Base-by-base conservation (phyloP, 352 stramenopile species). In the Pythium brachiatum region DNA sequence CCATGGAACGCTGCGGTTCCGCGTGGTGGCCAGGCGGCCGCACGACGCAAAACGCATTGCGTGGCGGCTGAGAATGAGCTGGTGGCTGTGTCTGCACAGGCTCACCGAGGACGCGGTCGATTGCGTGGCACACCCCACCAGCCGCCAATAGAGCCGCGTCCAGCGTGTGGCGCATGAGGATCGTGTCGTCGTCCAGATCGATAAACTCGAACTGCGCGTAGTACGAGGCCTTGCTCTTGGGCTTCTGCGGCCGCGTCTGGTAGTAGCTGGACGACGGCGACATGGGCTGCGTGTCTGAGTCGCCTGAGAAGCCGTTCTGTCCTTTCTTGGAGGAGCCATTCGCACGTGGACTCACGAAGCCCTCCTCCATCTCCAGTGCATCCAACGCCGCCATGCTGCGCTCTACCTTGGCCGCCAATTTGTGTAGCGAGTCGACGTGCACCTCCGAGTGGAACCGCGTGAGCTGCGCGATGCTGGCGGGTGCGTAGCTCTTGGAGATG, bases 11-110 rank as follows among this genome's bases (percentile, higher is more conserved):
- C 18, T 74, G 36, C 29, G 73, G 68, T 31, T 88, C 89, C 15
- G 88, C 88, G 73, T 97, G 89, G 64, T 97, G 89, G 21, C 89
- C 89, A 15, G 88, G 88, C 54, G 88, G 88, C 36, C 88, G 70
- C 31, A 91, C 75, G 11, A 87, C 48, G 7, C 84, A 85, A 44
- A 91, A 73, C 18, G 71, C 84, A 43, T 75, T 78, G 38, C 93
- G 21, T 66, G 21, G 29, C 12, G 12, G n/a, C 23, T 11, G 29
- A 23, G 8, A 6, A 9, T n/a, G 65, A 88, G 53, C 0, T 89
- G 79, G 0, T 88, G 86, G 11, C 57, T 0, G 4, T 27, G 18
- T 16, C 15, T 31, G 26, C 2, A 23, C 34, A 39, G 31, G 64
- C 23, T 32, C 20, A 21, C 61, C 20, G 44, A 79, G 70, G 21